Evolutionary conservation across 768 basidiomycete species (phyloP), one percentile per base, ranked within the genome.

Genomic region (Naganishia antarctica): DNA sequence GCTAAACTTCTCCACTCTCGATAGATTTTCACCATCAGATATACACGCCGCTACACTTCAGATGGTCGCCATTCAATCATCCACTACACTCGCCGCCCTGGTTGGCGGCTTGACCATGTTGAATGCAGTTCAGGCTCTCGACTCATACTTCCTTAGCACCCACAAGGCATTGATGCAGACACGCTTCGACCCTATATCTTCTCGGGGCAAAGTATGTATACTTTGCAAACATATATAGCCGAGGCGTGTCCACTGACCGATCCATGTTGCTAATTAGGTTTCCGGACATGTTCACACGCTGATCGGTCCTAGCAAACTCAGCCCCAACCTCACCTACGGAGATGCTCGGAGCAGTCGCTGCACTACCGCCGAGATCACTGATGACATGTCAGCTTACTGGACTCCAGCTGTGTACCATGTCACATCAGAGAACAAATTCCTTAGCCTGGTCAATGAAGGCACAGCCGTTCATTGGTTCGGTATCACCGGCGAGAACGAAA

Each of bases 351-450:
- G 68, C 7, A 57, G 66, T 23, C 61, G 60, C 6, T 76, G 75
- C 66, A 66, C 75, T 11, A 68, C 70, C 16, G 60, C 63, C 31
- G n/a, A 49, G 46, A 60, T 72, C 23, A 60, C 66, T 28, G 70
- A 63, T 16, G 75, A 76, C 66, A 74, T 74, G 65, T 73, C 71
- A 1, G 70, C 71, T 43, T 64, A 64, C 25, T 64, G 63, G 63
- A 64, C 47, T 18, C 63, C 63, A 1, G 49, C 50, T 23, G 15
- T 53, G 11, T 64, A 64, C 23, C 47, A 47, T 23, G 13, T 44
- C 63, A 34, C 29, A 9, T 23, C 46, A 64, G 61, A 18, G 47
- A 69, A 61, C 72, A 32, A 25, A 18, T 53, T 29, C 7, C n/a
- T 48, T 12, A 47, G n/a, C 32, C 23, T 59, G 6, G n/a, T 40